phyloP scores from a whole-genome alignment of 2,329 filamentous ascomycete genomes.

The Trichophyton mentagrophytes region DNA sequence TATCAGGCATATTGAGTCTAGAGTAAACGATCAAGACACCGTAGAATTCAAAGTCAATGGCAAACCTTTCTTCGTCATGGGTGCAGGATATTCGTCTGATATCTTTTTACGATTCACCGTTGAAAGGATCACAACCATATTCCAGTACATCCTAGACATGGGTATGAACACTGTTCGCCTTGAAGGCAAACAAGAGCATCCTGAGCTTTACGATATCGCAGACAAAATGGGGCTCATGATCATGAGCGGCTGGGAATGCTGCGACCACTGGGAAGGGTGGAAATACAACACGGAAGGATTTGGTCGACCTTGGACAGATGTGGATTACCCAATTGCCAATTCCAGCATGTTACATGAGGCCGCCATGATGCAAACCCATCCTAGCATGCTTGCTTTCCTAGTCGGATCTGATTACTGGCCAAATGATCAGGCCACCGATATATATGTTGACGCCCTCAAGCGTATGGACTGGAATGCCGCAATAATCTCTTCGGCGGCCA shows the following conservation, averaged over 20 bases:
- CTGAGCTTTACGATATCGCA: slow-evolving; percentile 46
- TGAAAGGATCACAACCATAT: slow-evolving; percentile 37
- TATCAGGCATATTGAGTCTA: slow-evolving; percentile 42
- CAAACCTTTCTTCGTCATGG: slow-evolving; percentile 47
- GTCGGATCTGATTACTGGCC: slow-evolving; percentile 54
- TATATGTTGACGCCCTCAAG: slow-evolving; percentile 42
- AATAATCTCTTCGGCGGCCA: slow-evolving; percentile 45
- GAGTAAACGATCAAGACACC: slow-evolving; percentile 42
- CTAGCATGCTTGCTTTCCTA: slow-evolving; percentile 46
- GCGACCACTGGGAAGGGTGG: slow-evolving; percentile 57
- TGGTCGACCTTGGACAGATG: slow-evolving; percentile 37
- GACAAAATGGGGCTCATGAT: slow-evolving; percentile 50
- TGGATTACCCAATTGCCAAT: slow-evolving; percentile 45
- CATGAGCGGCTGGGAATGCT: slow-evolving; percentile 53
- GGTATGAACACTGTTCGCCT: slow-evolving; percentile 52
- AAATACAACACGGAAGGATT: slow-evolving; percentile 44
- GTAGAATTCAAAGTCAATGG: slow-evolving; percentile 45
- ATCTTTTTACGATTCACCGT: slow-evolving; percentile 48
- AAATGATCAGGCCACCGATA: slow-evolving; percentile 41
- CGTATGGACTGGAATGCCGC: slow-evolving; percentile 44
- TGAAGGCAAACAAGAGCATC: slow-evolving; percentile 53
- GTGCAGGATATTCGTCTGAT: slow-evolving; percentile 48
- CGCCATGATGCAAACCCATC: slow-evolving; percentile 47
- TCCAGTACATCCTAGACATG: slow-evolving; percentile 45
- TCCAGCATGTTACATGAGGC: slow-evolving; percentile 48